Evolutionary conservation across 23 red algal genomes (phyloP).

Genomic region (Agarophyton chilense): DNA sequence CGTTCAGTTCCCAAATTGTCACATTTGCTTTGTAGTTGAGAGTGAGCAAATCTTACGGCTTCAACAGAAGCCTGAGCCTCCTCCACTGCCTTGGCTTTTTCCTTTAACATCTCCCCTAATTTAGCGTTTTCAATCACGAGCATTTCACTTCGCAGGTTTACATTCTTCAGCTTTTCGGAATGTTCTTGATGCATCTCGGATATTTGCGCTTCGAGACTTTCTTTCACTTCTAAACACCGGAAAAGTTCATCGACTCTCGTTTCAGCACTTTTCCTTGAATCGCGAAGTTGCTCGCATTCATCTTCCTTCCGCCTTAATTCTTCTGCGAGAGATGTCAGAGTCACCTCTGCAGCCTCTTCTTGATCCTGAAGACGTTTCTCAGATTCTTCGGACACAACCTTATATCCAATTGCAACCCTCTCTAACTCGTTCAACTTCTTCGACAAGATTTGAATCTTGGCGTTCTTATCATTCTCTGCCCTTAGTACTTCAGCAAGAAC

Average conservation of each 20-base stretch:
- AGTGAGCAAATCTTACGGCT: background rate
- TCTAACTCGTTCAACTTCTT: background rate
- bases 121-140: background rate
- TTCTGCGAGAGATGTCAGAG: background rate
- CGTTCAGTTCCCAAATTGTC: background rate
- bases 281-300: background rate
- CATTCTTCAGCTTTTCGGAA: background rate
- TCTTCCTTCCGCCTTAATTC: background rate
- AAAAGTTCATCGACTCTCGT: background rate
- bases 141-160: background rate
- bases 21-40: background rate
- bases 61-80: background rate
- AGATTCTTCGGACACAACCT: background rate
- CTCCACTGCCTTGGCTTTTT: background rate
- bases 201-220: background rate
- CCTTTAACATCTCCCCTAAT: background rate
- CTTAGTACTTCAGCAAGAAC: background rate
- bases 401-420: background rate
- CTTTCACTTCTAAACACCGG: background rate
- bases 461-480: background rate
- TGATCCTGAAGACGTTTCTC: constrained; percentile 6
- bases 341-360: constrained; percentile 5
- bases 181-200: background rate
- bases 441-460: background rate
- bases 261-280: background rate